Evolutionary conservation across 371 early-diverging fungal species (phyloP).

Genomic region (Mucor indicus): DNA sequence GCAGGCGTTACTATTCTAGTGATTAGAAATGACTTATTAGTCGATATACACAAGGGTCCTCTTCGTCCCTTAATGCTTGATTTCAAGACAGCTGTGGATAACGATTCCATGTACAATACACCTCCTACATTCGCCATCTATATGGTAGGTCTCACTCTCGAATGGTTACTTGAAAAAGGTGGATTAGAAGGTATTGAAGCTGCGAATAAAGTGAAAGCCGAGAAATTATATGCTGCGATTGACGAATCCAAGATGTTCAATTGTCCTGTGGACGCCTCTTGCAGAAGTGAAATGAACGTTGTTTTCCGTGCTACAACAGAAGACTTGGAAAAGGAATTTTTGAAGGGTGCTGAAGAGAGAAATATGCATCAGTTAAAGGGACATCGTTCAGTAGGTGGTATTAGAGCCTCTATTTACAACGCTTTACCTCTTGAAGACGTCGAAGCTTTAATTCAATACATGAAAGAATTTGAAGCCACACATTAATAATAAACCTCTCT

Average conservation of each 20-base stretch:
- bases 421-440: constrained; percentile 86
- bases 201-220: constrained; percentile 64
- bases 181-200: constrained; percentile 69
- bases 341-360: constrained; percentile 72
- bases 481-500: too few relatives aligned
- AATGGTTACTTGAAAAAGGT: constrained; percentile 78
- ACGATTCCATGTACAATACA: constrained; percentile 93
- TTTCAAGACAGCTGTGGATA: constrained; percentile 76
- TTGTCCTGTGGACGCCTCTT: constrained; percentile 62
- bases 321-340: constrained; percentile 78
- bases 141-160: constrained; percentile 83
- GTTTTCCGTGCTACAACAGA: constrained; percentile 75
- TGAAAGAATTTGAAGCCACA: constrained; percentile 72
- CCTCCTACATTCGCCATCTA: constrained; percentile 96
- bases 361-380: constrained; percentile 90
- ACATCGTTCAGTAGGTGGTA: constrained; percentile 93
- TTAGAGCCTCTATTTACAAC: constrained; percentile 93
- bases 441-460: constrained; percentile 67
- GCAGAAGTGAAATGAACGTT: constrained; percentile 88
- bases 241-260: constrained; percentile 64
- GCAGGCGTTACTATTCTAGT: constrained; percentile 93
- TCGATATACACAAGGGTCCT: constrained; percentile 41
- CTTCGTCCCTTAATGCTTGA: constrained; percentile 84
- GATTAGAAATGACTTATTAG: constrained; percentile 85
- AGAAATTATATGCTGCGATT: constrained; percentile 69